Conservation (phyloP, 1,284 basidiomycete genomes). For the Ustilago nuda region DNA sequence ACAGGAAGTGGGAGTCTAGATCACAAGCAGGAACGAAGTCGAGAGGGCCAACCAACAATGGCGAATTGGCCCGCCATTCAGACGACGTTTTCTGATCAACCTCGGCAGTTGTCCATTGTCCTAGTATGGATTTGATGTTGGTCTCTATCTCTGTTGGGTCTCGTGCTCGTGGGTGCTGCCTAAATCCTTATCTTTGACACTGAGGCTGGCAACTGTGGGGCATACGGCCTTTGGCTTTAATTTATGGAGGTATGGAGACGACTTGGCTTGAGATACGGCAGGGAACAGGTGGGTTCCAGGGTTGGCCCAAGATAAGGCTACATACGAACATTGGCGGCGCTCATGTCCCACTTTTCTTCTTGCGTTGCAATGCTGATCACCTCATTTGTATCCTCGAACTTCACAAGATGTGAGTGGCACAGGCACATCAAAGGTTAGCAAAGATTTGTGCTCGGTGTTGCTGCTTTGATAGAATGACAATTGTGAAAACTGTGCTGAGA, state of each 20-base stretch:
- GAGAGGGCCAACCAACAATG: slow-evolving; percentile 6
- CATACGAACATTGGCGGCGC: too few species aligned
- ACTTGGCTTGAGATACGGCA: too few species aligned
- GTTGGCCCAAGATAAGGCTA: too few species aligned
- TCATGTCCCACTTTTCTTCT: neutral
- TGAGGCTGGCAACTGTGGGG: too few species aligned
- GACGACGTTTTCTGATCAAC: slow-evolving; percentile 2
- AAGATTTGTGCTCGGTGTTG: neutral
- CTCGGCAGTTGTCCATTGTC: neutral
- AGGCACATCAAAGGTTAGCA: neutral
- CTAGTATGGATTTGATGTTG: neutral
- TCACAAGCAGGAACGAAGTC: slow-evolving; percentile 12
- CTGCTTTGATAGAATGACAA: too few species aligned
- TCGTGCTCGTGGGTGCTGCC: too few species aligned
- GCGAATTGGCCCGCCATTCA: slow-evolving; percentile 24
- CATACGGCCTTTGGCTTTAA: too few species aligned
- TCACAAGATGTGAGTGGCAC: too few species aligned
- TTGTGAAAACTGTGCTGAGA: neutral
- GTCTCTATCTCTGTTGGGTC: too few species aligned
- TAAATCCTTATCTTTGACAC: neutral
- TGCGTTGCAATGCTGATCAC: neutral
- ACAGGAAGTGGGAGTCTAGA: slow-evolving; percentile 20
- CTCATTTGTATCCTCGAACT: neutral
- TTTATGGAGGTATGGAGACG: too few species aligned
- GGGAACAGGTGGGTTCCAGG: too few species aligned